These are phyloP conservation scores for Carex cristatella DNA, from an alignment of 176 grass and related monocot species.

Conservation along the genomic window DNA sequence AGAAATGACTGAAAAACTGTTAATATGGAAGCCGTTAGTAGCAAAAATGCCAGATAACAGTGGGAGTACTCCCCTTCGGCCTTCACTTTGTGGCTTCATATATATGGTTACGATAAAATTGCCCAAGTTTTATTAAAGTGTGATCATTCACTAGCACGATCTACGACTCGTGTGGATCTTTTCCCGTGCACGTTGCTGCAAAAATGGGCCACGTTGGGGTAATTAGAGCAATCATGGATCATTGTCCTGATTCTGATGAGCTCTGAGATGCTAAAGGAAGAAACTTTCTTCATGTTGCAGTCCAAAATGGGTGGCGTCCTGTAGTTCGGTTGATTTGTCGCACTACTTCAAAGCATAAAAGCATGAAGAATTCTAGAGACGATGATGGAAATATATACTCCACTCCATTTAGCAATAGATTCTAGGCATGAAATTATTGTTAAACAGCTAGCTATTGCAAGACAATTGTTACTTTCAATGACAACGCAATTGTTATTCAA, in stretches of 20 bases:
- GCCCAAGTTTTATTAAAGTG: background rate
- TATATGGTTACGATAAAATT: background rate
- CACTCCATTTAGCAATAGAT: slow-evolving; percentile 25
- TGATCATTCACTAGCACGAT: background rate
- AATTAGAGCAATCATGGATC: background rate
- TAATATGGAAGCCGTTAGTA: slow-evolving; percentile 2
- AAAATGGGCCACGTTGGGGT: background rate
- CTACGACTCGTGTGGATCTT: slow-evolving; percentile 1
- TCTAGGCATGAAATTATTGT: background rate
- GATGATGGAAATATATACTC: slow-evolving; percentile 18
- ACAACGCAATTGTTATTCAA: background rate
- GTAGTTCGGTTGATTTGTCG: background rate
- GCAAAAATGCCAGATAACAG: background rate
- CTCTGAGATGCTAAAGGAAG: slow-evolving; percentile 20
- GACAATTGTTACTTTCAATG: background rate
- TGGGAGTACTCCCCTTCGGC: slow-evolving; percentile 25
- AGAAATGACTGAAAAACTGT: slow-evolving; percentile 17
- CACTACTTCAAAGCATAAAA: slow-evolving; percentile 16
- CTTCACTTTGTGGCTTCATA: slow-evolving; percentile 10
- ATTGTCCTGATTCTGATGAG: slow-evolving; percentile 18
- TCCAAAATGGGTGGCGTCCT: background rate
- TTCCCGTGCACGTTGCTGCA: slow-evolving; percentile 37
- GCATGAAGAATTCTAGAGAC: slow-evolving; percentile 28
- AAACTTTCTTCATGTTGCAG: slow-evolving; percentile 49
- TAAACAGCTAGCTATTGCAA: background rate